Evolutionary conservation across 495 filamentous ascomycete genomes (phyloP), one percentile per base, ranked within the genome.

Genomic region (Aspergillus mulundensis): DNA sequence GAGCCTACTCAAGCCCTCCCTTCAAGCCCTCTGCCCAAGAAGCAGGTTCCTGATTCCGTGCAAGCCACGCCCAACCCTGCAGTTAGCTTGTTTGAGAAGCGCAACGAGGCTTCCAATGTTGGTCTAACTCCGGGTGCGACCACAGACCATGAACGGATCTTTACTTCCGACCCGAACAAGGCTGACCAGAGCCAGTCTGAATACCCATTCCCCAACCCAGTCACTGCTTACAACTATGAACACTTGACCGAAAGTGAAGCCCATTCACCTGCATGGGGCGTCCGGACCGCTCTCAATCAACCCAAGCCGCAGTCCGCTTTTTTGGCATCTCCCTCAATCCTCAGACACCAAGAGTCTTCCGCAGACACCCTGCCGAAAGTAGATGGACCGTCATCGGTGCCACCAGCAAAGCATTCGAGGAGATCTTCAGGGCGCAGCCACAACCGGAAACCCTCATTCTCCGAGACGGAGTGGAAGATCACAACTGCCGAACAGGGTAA

Each of bases 401-500:
- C 55, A 11, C 61, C 49, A 28, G 25, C 34, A 10, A 47, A 49
- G 24, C 36, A 56, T 30, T 47, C 36, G 19, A 50, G 30, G 20
- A 50, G 40, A 25, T 44, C 54, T 15, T 39, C 45, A 25, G 32
- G 53, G 50, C 43, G 54, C 8, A 43, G 42, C 5, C 55, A 59
- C 5, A 61, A 44, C 48, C 87, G 89, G 48, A 81, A 83, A 16
- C 77, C 81, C 12, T 73, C 73, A 10, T 87, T 88, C 59, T 85
- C 84, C 15, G 68, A 78, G 41, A 84, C 84, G 10, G 77, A 84
- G 52, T 97, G 90, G 90, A 86, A 79, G n/a, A 80, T 97, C 19
- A 87, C 89, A 60, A 84, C 83, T 23, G 88, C 90, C 0, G 86
- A 94, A 50, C 90, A 93, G 68, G 91, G 91, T 41, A 97, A 97